A percentile compares a stretch with the other conserved stretches of the same genome.
Conservation (phyloP, 1,284 basidiomycete species). For the Boletus sp. region DNA sequence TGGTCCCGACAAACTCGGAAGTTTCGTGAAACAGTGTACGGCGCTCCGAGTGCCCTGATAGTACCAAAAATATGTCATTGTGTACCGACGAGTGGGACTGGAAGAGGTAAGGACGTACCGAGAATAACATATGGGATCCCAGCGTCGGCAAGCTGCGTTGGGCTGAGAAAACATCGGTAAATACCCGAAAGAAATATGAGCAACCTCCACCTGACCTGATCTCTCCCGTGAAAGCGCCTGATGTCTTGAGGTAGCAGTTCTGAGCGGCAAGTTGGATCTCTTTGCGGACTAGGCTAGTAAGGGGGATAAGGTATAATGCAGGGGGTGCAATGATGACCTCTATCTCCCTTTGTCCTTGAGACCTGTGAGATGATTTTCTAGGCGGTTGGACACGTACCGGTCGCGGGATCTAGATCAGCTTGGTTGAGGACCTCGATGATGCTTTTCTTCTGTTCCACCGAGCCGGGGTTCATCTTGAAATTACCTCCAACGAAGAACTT, state of each 20-base stretch:
- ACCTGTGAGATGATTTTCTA: background rate
- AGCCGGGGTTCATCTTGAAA: constrained; percentile 92
- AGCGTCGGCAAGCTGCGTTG: constrained; percentile 81
- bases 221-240: constrained; percentile 95
- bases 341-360: constrained; percentile 29
- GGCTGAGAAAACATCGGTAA: constrained; percentile 39
- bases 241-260: constrained; percentile 83
- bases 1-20: constrained; percentile 80
- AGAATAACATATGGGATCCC: constrained; percentile 91
- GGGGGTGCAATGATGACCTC: constrained; percentile 93
- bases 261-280: constrained; percentile 84
- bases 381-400: constrained; percentile 49
- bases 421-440: constrained; percentile 72
- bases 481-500: constrained; percentile 91
- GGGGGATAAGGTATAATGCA: constrained; percentile 76
- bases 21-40: constrained; percentile 90
- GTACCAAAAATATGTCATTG: background rate
- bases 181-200: background rate
- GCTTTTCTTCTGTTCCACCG: constrained; percentile 57
- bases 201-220: constrained; percentile 57
- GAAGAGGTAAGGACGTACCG: constrained; percentile 43
- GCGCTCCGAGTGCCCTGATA: constrained; percentile 87
- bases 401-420: constrained; percentile 68
- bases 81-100: background rate
- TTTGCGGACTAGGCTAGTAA: constrained; percentile 56